A percentile compares a stretch with the other conserved stretches of the same genome.
Evolutionary conservation across 176 grass and related monocot genomes (phyloP).

Genomic region (Raddia distichophylla): DNA sequence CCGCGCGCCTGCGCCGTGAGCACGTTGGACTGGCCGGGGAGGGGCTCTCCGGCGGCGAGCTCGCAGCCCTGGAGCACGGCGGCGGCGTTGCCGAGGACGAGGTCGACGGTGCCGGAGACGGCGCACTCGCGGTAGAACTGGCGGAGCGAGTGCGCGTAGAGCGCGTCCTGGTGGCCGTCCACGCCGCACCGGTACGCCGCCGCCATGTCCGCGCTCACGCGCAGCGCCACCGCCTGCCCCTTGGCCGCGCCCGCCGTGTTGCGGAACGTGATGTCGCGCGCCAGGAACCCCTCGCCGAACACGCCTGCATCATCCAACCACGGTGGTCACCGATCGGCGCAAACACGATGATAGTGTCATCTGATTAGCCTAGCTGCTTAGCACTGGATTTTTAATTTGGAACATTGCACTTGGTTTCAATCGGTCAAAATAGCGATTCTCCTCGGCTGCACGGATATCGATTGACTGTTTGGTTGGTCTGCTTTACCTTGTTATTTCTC

Average conservation of each 20-base stretch:
- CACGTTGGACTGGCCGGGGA: constrained; percentile 58
- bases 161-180: constrained; percentile 69
- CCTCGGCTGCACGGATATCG: too few relatives aligned
- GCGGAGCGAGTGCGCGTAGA: constrained; percentile 84
- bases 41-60: constrained; percentile 50
- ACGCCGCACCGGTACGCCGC: constrained; percentile 72
- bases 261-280: constrained; percentile 66
- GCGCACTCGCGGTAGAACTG: constrained; percentile 91
- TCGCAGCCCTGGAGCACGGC: constrained; percentile 78
- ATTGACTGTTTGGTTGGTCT: too few relatives aligned
- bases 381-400: too few relatives aligned
- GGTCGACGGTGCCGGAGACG: constrained; percentile 76
- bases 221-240: constrained; percentile 83
- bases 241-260: constrained; percentile 74
- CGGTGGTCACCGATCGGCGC: too few relatives aligned
- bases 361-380: too few relatives aligned
- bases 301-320: constrained; percentile 45
- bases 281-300: constrained; percentile 70
- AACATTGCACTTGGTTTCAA: too few relatives aligned
- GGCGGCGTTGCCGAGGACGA: constrained; percentile 83
- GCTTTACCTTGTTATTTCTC: too few relatives aligned
- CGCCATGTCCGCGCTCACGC: constrained; percentile 61
- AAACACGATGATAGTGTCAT: neutral
- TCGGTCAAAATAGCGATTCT: too few relatives aligned
- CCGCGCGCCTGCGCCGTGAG: constrained; percentile 62